These are phyloP conservation scores for Pyrenophora seminiperda DNA, from an alignment of 2,329 filamentous ascomycete species.

Conservation along the genomic window DNA sequence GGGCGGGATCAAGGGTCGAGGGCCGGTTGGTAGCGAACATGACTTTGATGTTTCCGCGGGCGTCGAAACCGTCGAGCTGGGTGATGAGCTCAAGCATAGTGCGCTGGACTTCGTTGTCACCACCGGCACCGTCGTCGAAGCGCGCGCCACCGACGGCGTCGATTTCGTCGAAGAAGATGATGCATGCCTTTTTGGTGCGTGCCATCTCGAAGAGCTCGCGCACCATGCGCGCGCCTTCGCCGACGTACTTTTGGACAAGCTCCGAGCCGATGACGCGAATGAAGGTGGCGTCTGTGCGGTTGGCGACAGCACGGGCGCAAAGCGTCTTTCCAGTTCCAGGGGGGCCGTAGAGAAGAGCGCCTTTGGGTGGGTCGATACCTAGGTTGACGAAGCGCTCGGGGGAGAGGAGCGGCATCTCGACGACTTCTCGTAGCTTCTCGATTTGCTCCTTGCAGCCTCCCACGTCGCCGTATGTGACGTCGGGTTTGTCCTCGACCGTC, in stretches of 20 bases:
- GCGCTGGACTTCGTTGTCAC: slow-evolving; percentile 96
- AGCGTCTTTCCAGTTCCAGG: slow-evolving; percentile 99
- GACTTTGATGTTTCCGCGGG: slow-evolving; percentile 97
- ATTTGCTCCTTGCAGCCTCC: slow-evolving; percentile 99
- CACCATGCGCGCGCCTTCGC: slow-evolving; percentile 97
- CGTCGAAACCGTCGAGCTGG: slow-evolving; percentile 94
- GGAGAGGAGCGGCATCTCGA: slow-evolving; percentile 96
- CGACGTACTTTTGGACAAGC: slow-evolving; percentile 98
- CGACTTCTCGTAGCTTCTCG: slow-evolving; percentile 96
- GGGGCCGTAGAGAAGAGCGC: slow-evolving; percentile 92
- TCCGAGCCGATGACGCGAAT: slow-evolving; percentile 98
- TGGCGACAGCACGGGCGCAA: slow-evolving; percentile 94
- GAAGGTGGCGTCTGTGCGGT: slow-evolving; percentile 97
- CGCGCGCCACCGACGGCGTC: slow-evolving; percentile 94
- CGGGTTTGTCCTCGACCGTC: slow-evolving; percentile 99
- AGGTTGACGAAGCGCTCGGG: slow-evolving; percentile 97
- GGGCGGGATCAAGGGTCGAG: slow-evolving; percentile 91
- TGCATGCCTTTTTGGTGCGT: slow-evolving; percentile 98
- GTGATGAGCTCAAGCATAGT: slow-evolving; percentile 99
- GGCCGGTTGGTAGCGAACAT: slow-evolving; percentile 99
- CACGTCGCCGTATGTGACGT: slow-evolving; percentile 98
- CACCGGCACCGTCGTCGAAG: slow-evolving; percentile 94
- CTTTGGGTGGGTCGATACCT: slow-evolving; percentile 98
- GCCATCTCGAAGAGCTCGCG: slow-evolving; percentile 99
- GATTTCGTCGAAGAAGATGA: slow-evolving; percentile 99